Evolutionary conservation across 2,329 filamentous ascomycete species (phyloP), one percentile per base, ranked within the genome.

Genomic region (Botryotinia convoluta): DNA sequence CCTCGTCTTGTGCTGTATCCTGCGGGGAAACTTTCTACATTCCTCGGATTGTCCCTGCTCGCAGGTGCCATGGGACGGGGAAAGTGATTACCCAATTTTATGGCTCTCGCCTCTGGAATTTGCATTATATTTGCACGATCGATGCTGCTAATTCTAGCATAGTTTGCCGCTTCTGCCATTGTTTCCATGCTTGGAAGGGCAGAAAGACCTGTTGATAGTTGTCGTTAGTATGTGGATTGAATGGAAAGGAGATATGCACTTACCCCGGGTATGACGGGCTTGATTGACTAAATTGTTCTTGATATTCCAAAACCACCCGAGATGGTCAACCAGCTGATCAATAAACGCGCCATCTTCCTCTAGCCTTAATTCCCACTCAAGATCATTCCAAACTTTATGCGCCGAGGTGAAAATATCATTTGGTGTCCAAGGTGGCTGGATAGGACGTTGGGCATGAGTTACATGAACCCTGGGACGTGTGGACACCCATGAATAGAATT

Each of bases 271-370:
- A 32, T 16, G n/a, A 16, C 35, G 35, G 39, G 39, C 22, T 44
- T 57, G 39, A 14, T 57, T 42, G 4, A 42, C 20, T 16, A 69
- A 18, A 26, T 69, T 69, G 3, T n/a, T 29, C 29, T 42, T 69
- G 5, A 69, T 32, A 29, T 69, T 59, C 65, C 65, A 69, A 59
- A 69, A 39, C 65, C 48, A 69, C 7, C 65, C 48, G 9, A 69
- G 48, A 44, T 69, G 48, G 0, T 69, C 48, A 42, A 69, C 26
- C 48, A 69, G 44, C n/a, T 69, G 37, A 2, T 69, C 65, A 14
- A 69, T 26, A 8, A 57, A 69, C 4, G 65, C 48, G 18, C 35
- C 37, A 9, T 57, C 65, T 32, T 44, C 44, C 12, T 69, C 65
- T 2, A 4, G 18, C 29, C n/a, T 22, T 44, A 69, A 32, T 32